Conservation (phyloP, 2,329 filamentous ascomycete genomes). For the Tothia fuscella region DNA sequence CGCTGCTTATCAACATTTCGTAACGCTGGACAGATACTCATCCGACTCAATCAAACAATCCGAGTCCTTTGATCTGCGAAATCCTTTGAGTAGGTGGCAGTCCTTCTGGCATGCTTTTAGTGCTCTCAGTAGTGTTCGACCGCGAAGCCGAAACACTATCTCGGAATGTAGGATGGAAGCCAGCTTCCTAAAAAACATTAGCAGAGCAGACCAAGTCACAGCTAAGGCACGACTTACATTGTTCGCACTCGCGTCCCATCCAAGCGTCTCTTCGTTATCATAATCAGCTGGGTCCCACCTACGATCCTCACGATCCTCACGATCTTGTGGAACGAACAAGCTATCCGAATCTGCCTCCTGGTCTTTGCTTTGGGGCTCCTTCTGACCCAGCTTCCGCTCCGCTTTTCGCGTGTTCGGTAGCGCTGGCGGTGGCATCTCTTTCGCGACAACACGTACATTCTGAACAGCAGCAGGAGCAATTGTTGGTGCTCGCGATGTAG, state of each 20-base stretch:
- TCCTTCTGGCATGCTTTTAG: constrained; percentile 20
- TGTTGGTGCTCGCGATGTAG: constrained; percentile 12
- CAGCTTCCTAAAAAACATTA: constrained; percentile 17
- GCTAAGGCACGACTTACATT: constrained; percentile 35
- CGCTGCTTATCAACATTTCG: too few relatives aligned
- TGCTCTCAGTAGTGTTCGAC: constrained; percentile 19
- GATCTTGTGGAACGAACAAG: constrained; percentile 54
- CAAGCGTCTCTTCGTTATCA: constrained; percentile 52
- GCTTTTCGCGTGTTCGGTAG: constrained; percentile 21
- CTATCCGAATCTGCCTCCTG: constrained; percentile 50
- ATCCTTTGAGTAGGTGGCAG: constrained; percentile 64
- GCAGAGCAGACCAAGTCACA: not conserved
- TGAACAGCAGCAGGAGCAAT: constrained; percentile 14
- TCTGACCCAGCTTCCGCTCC: constrained; percentile 16
- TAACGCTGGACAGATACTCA: too few relatives aligned
- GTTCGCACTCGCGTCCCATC: constrained; percentile 61
- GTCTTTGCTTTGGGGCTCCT: constrained; percentile 14
- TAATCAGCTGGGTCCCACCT: constrained; percentile 62
- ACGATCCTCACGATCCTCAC: constrained; percentile 54
- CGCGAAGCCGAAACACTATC: constrained; percentile 24
- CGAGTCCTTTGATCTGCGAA: constrained; percentile 48
- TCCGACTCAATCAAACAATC: too few relatives aligned
- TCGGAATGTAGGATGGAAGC: constrained; percentile 31
- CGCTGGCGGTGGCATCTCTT: constrained; percentile 32
- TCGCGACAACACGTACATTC: constrained; percentile 14